Percentiles rank a stretch among this genome's conserved stretches.
These are phyloP conservation scores for Vigna angularis DNA, from an alignment of 306 rosid genomes.

Conservation along the genomic window DNA sequence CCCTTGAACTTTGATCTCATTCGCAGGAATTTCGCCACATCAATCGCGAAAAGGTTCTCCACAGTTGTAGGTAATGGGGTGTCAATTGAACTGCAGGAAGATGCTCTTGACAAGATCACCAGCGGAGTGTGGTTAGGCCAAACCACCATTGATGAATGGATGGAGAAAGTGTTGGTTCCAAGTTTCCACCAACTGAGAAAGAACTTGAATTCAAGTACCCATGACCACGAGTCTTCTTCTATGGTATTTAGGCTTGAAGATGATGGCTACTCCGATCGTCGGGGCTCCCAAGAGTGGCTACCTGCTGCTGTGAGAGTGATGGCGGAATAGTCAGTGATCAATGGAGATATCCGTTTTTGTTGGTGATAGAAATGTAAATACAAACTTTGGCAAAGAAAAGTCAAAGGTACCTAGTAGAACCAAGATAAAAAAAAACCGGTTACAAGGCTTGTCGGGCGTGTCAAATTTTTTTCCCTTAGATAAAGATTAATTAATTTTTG, in stretches of 20 bases:
- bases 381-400: slow-evolving; percentile 54
- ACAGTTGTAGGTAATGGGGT: slow-evolving; percentile 63
- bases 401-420: slow-evolving; percentile 55
- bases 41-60: slow-evolving; percentile 60
- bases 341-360: slow-evolving; percentile 49
- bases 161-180: slow-evolving; percentile 74
- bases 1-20: slow-evolving; percentile 64
- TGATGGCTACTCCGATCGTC: slow-evolving; percentile 56
- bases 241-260: slow-evolving; percentile 74
- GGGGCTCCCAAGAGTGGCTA: slow-evolving; percentile 60
- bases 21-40: slow-evolving; percentile 53
- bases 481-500: slow-evolving; percentile 49
- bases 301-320: slow-evolving; percentile 69
- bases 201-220: slow-evolving; percentile 40
- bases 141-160: slow-evolving; percentile 80
- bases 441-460: slow-evolving; percentile 47
- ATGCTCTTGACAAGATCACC: slow-evolving; percentile 76
- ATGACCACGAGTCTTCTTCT: slow-evolving; percentile 47
- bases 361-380: slow-evolving; percentile 74
- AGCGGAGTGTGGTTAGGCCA: slow-evolving; percentile 84
- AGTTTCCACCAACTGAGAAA: slow-evolving; percentile 71
- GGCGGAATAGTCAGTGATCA: slow-evolving; percentile 40
- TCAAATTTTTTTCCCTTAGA: slow-evolving; percentile 36
- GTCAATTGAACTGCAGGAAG: slow-evolving; percentile 75
- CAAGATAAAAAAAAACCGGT: slow-evolving; percentile 54